Conservation (phyloP, 768 basidiomycete species). For the Russula abietina region DNA sequence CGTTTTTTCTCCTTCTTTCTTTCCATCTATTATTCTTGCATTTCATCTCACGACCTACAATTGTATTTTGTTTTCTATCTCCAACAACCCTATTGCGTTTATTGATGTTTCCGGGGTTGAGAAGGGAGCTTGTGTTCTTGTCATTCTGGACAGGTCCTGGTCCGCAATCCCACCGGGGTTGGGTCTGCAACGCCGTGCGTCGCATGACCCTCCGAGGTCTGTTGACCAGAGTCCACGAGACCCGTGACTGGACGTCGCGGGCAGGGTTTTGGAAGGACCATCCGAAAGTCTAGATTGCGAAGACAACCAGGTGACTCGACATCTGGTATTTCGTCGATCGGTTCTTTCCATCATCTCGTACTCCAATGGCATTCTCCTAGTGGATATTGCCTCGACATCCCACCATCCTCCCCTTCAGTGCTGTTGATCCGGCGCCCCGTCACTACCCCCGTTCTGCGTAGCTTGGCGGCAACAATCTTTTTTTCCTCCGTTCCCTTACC, state of each 20-base stretch:
- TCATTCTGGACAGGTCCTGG: constrained; percentile 25
- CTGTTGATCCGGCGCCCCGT: constrained; percentile 23
- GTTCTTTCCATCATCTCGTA: constrained; percentile 24
- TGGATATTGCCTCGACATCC: constrained; percentile 19
- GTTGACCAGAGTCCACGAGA: constrained; percentile 27
- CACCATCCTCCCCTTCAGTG: constrained; percentile 16
- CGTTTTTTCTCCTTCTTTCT: constrained; percentile 24
- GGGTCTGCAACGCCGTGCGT: constrained; percentile 34
- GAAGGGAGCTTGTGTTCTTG: constrained; percentile 21
- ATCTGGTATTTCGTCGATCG: constrained; percentile 30
- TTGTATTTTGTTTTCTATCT: constrained; percentile 32
- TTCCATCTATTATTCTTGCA: constrained; percentile 23
- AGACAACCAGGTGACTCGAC: constrained; percentile 24
- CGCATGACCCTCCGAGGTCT: constrained; percentile 26
- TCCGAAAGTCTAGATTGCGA: constrained; percentile 32
- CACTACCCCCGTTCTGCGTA: constrained; percentile 13
- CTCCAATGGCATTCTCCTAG: constrained; percentile 24
- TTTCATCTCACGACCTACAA: constrained; percentile 27
- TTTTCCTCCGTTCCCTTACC: constrained; percentile 19
- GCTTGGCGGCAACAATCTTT: constrained; percentile 20
- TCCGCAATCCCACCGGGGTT: constrained; percentile 32
- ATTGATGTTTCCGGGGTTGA: constrained; percentile 15
- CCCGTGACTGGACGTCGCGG: constrained; percentile 38
- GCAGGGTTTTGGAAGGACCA: constrained; percentile 32
- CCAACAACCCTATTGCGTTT: constrained; percentile 9